phyloP scores from a whole-genome alignment of 192 early-diverging fungal genomes.

The Blastocladiella britannica region DNA sequence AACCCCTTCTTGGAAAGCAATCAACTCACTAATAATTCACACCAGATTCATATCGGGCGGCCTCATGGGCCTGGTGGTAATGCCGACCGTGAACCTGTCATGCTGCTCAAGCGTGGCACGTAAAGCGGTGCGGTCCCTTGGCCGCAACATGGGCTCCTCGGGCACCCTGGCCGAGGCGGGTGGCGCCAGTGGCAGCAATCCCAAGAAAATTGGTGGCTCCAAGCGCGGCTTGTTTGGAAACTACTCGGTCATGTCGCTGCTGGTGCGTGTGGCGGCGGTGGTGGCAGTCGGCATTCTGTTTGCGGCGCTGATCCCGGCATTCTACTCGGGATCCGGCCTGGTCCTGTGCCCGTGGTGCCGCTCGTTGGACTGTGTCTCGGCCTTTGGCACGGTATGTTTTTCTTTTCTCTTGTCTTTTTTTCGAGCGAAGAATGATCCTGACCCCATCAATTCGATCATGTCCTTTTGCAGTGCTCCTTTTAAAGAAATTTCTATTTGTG shows the following conservation, averaged over 20 bases:
- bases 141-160: too few species aligned
- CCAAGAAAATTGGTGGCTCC: not conserved
- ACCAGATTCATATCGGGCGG: slow-evolving; percentile 50
- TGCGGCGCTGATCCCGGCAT: not conserved
- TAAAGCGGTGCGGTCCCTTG: not conserved
- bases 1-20: slow-evolving; percentile 43
- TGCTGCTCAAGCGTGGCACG: not conserved
- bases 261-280: not conserved
- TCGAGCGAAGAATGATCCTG: too few species aligned
- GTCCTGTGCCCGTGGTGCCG: not conserved
- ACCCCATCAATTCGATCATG: too few species aligned
- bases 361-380: not conserved
- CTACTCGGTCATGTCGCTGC: not conserved
- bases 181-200: not conserved
- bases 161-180: too few species aligned
- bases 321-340: not conserved
- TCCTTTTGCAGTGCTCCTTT: too few species aligned
- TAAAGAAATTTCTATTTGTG: too few species aligned
- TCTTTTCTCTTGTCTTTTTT: too few species aligned
- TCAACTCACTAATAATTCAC: slow-evolving; percentile 36
- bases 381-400: too few species aligned
- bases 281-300: not conserved
- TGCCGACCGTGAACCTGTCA: slow-evolving; percentile 43
- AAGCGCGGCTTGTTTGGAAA: not conserved
- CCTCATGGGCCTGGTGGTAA: slow-evolving; percentile 48